Base-by-base conservation (phyloP, 1,284 basidiomycete genomes). In the Rhodotorula glutinis region DNA sequence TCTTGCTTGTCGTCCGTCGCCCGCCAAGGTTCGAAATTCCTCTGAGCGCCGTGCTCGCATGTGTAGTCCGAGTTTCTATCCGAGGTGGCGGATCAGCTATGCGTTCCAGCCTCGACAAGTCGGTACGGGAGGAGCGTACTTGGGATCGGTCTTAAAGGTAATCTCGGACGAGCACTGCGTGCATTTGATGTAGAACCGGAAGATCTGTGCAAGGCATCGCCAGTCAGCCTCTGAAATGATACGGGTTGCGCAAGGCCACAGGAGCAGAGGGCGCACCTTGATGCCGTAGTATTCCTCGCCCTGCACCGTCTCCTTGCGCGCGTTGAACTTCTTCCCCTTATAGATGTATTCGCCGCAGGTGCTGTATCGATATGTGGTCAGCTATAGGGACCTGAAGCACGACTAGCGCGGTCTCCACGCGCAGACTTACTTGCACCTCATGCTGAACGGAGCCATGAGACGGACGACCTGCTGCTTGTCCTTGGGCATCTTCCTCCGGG, bases 141-240 rank as follows among this genome's bases (percentile, higher is more conserved):
- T 95, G 14, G 95, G 96, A 78, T 98, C 96, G 0, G 95, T 98
- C 80, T 98, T 98, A 87, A 99, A 99, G 0, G 96, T 98, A 74
- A 99, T 98, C 79, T 99, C 96, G 13, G 94, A 90, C 3, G 92
- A 96, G 78, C 93, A 97, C 54, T 92, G 82, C 10, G 92, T 93
- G 76, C 93, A 83, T 78, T 83, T 83, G 66, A 75, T 74, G 89
- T 75, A 38, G 53, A 66, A 73, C 41, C 71, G 73, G 67, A 63
- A 67, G 70, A 57, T 69, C 57, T 61, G 44, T 3, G 43, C 33
- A 30, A 14, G 56, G 41, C 46, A 49, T 21, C 17, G 43, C 17
- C n/a, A n/a, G 49, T 51, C 49, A 27, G 25, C 25, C 13, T 1
- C 27, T 27, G 5, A 27, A 7, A 13, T 25, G 49, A 14, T 4